Conservation (phyloP, 1,284 basidiomycete genomes). For the Psilocybe mexicana region DNA sequence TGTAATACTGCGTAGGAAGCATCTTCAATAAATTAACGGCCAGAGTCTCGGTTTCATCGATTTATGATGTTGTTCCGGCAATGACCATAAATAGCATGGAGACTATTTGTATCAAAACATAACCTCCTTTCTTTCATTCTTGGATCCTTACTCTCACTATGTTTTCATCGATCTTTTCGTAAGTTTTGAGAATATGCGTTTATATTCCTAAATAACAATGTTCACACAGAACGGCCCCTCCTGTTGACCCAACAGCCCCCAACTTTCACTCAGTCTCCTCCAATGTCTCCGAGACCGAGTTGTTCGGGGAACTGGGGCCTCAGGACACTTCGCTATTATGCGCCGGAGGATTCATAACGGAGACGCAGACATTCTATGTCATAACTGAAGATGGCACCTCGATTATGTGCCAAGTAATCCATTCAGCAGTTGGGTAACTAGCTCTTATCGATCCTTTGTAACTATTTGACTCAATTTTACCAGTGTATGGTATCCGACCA, state of each 20-base stretch:
- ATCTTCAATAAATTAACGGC: no score
- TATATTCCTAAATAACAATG: conserved; percentile 21
- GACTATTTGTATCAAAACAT: conserved; percentile 4
- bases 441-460: conserved; percentile 23
- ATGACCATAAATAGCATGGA: conserved; percentile 19
- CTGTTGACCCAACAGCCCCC: conserved; percentile 63
- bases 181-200: conserved; percentile 37
- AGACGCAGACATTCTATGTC: conserved; percentile 92
- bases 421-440: conserved; percentile 89
- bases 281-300: conserved; percentile 50
- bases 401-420: conserved; percentile 92
- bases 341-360: conserved; percentile 84
- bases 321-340: conserved; percentile 86
- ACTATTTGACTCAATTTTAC: conserved; percentile 4
- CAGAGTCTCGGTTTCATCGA: conserved; percentile 10
- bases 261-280: conserved; percentile 82
- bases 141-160: conserved; percentile 41
- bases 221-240: conserved; percentile 46
- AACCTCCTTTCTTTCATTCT: conserved; percentile 14
- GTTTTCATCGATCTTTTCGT: conserved; percentile 76
- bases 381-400: conserved; percentile 82
- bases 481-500: conserved; percentile 90
- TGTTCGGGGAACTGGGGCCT: conserved; percentile 70
- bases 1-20: neutral
- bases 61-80: conserved; percentile 18